phyloP scores from a whole-genome alignment of 2,329 filamentous ascomycete species.

The Aaosphaeria pasadenensis region DNA sequence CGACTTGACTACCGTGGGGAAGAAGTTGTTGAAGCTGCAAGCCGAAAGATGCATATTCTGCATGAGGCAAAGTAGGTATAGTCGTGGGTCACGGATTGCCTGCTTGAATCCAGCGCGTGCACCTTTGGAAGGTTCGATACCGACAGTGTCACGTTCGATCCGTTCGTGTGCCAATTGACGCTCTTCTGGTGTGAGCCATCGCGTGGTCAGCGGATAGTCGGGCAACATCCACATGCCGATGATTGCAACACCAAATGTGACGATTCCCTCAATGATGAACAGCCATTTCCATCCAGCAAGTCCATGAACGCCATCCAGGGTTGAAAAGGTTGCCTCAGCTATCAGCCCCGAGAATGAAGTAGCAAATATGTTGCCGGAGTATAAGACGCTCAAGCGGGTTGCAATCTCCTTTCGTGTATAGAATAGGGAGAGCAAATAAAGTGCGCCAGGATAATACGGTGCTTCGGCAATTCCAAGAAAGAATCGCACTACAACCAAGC shows the following conservation, averaged over 20 bases:
- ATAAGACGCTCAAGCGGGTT: constrained; percentile 25
- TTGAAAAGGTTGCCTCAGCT: constrained; percentile 37
- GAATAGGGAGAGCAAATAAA: constrained; percentile 61
- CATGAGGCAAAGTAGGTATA: constrained; percentile 55
- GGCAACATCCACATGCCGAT: constrained; percentile 40
- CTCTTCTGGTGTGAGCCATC: constrained; percentile 46
- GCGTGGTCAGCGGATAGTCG: constrained; percentile 33
- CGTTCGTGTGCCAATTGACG: constrained; percentile 32
- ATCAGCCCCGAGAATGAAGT: constrained; percentile 45
- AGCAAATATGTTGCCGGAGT: constrained; percentile 40
- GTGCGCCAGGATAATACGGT: constrained; percentile 57
- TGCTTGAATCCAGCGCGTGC: constrained; percentile 49
- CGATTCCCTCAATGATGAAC: constrained; percentile 27
- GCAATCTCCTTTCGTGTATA: constrained; percentile 55
- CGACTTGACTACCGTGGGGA: constrained; percentile 48
- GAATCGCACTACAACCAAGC: constrained; percentile 25
- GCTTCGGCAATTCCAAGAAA: constrained; percentile 28
- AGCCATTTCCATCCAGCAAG: constrained; percentile 40
- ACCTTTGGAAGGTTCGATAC: constrained; percentile 41
- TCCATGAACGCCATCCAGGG: constrained; percentile 22
- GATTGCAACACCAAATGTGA: constrained; percentile 25
- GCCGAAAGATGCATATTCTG: constrained; percentile 56
- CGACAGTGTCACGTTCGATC: constrained; percentile 47
- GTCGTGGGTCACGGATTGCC: constrained; percentile 49
- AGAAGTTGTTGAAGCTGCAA: constrained; percentile 49